A percentile compares a stretch with the other conserved stretches of the same genome.
phyloP scores from a whole-genome alignment of 2,329 filamentous ascomycete species.

The Curvularia eragrostidis region DNA sequence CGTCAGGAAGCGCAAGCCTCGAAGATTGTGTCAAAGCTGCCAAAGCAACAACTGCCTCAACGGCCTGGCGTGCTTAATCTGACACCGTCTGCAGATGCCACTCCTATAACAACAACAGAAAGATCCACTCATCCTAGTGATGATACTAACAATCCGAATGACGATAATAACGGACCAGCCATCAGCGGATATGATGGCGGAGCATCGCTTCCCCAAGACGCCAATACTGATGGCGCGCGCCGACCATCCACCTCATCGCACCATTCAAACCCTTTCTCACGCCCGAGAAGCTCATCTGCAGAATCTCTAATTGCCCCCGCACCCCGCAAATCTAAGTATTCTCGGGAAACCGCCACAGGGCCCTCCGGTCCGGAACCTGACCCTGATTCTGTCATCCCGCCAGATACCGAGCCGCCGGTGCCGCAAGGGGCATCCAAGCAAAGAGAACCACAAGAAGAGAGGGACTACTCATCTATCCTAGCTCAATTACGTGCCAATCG shows the following conservation, averaged over 20 bases:
- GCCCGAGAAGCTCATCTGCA: conserved; percentile 29
- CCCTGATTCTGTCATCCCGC: conserved; percentile 29
- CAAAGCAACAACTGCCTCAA: conserved; percentile 20
- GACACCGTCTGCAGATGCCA: conserved; percentile 28
- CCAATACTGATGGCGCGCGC: conserved; percentile 41
- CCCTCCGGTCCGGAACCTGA: conserved; percentile 24
- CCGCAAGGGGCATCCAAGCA: conserved; percentile 20
- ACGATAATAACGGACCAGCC: conserved; percentile 21
- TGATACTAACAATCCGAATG: conserved; percentile 13
- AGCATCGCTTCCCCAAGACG: conserved; percentile 36
- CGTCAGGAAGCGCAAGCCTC: conserved; percentile 27
- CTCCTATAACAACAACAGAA: conserved; percentile 30
- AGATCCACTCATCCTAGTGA: conserved; percentile 21
- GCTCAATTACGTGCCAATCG: conserved; percentile 41
- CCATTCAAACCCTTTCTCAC: conserved; percentile 24
- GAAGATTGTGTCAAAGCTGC: conserved; percentile 25
- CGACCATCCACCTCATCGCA: conserved; percentile 40
- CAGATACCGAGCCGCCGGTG: conserved; percentile 22
- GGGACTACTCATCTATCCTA: conserved; percentile 43
- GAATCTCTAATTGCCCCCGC: conserved; percentile 30
- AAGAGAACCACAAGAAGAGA: conserved; percentile 26
- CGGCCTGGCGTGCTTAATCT: conserved; percentile 36
- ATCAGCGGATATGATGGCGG: conserved; percentile 30
- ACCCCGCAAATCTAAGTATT: conserved; percentile 17
- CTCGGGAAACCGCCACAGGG: conserved; percentile 27